A percentile compares a stretch with the other conserved stretches of the same genome.
Conservation (phyloP, 495 filamentous ascomycete species). For the Penicillium cinerascens region DNA sequence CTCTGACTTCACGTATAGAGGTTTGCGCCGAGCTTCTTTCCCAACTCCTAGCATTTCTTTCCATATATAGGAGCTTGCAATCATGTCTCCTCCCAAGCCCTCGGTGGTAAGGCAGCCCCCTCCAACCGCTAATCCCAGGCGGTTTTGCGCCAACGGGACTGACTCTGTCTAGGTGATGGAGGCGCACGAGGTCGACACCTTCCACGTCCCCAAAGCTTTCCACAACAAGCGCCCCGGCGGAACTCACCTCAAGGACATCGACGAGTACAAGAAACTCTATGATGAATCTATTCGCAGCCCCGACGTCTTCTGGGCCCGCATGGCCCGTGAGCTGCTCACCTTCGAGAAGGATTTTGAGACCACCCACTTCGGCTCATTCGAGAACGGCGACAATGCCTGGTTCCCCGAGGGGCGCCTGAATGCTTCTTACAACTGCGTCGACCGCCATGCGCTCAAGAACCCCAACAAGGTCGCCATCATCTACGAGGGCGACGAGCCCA, state of each 20-base stretch:
- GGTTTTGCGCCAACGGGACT: neutral
- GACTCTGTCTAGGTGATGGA: conserved; percentile 50
- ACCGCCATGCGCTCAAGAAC: conserved; percentile 90
- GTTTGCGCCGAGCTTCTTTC: neutral
- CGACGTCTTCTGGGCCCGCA: conserved; percentile 82
- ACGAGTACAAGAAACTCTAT: conserved; percentile 90
- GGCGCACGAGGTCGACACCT: conserved; percentile 83
- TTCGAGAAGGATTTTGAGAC: conserved; percentile 94
- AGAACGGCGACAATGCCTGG: conserved; percentile 85
- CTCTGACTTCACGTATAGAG: conserved; percentile 1
- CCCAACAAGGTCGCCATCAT: conserved; percentile 93
- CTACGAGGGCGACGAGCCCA: conserved; percentile 94
- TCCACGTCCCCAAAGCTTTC: conserved; percentile 60
- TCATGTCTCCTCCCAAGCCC: conserved; percentile 64
- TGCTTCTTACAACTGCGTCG: conserved; percentile 95
- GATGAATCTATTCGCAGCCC: conserved; percentile 94
- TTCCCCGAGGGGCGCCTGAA: conserved; percentile 92
- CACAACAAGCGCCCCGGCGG: conserved; percentile 68
- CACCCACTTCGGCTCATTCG: conserved; percentile 72
- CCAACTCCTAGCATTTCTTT: neutral
- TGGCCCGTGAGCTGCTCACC: conserved; percentile 83
- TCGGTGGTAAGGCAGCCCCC: conserved; percentile 57
- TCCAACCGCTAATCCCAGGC: neutral
- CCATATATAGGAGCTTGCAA: conserved; percentile 13
- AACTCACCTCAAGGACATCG: conserved; percentile 64